Evolutionary conservation across 164 flowering plant genomes (phyloP), one percentile per base, ranked within the genome.

Genomic region (Nelumbo lutea): DNA sequence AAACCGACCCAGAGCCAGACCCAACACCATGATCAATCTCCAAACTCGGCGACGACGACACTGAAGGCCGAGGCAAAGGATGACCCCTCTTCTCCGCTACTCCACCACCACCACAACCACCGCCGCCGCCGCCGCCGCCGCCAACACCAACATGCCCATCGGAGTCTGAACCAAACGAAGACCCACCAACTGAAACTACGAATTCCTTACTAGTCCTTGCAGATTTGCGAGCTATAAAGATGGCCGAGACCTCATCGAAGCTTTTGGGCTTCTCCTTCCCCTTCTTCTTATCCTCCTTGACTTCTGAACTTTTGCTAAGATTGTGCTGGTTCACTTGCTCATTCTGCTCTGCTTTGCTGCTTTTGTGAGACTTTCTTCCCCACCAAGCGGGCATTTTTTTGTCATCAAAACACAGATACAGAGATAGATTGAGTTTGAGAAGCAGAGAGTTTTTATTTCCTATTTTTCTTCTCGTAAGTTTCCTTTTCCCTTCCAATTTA

Each of bases 61-160:
- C 61, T 14, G 86, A 74, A 1, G 94, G 97, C 15, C 76, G 78
- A 42, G 97, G 98, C 68, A 93, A 74, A 1, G 97, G 98, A 74
- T 77, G 88, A 0, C 86, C 79, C 62, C 67, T 78, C 72, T 68
- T 82, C 72, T 83, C 80, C 50, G 57, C 11, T 10, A 53, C 14
- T 53, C 11, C 13, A 53, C 57, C 15, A 53, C 55, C 55, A 51
- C 27, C 27, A 27, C 27, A 27, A 27, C 27, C 27, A 7, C 48
- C 48, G 7, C 5, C 48, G 48, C 5, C 7, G 48, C 5, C 6
- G 48, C 48, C 48, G 6, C 5, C 48, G 48, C 5, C 7, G 48
- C 5, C 7, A 46, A 46, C 5, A 4, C 48, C 48, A 46, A 82
- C 74, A 72, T 83, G 85, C 39, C 89, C 87, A 62, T 88, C 93